Evolutionary conservation across 768 basidiomycete species (phyloP).

Genomic region (Kwoniella mangroviensis): DNA sequence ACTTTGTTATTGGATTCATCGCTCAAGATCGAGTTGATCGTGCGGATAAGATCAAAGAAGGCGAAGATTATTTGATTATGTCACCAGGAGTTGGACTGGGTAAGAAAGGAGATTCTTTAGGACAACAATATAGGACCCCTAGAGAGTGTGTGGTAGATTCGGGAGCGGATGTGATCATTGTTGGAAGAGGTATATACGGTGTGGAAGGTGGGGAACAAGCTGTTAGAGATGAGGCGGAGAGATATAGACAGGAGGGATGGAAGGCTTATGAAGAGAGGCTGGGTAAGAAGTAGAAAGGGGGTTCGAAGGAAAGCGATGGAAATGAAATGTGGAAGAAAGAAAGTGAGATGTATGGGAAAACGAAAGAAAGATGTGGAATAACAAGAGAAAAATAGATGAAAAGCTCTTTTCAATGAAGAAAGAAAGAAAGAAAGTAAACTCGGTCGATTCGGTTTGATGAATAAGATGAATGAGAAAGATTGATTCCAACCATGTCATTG

Average conservation of each 20-base stretch:
- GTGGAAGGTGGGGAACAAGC: slow-evolving; percentile 60
- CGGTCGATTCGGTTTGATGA: background rate
- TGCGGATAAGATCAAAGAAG: slow-evolving; percentile 25
- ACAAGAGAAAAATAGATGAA: no score
- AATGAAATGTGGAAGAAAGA: background rate
- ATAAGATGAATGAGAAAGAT: background rate
- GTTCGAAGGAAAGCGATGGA: background rate
- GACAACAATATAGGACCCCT: slow-evolving; percentile 94
- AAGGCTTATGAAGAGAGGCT: slow-evolving; percentile 75
- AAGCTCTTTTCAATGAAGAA: background rate
- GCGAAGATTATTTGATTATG: slow-evolving; percentile 85
- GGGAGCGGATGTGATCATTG: slow-evolving; percentile 95
- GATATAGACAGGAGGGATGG: slow-evolving; percentile 88
- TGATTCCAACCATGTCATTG: no score
- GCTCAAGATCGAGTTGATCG: slow-evolving; percentile 81
- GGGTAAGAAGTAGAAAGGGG: background rate
- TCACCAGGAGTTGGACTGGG: slow-evolving; percentile 92
- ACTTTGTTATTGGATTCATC: slow-evolving; percentile 95
- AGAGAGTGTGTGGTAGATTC: slow-evolving; percentile 75
- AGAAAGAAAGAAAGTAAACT: background rate
- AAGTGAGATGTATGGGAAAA: background rate
- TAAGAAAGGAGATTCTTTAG: slow-evolving; percentile 77
- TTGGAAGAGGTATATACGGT: slow-evolving; percentile 92
- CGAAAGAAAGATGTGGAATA: background rate
- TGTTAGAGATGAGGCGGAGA: slow-evolving; percentile 69